Conservation (phyloP, 2,329 filamentous ascomycete species). For the Colletotrichum ledebouriae region DNA sequence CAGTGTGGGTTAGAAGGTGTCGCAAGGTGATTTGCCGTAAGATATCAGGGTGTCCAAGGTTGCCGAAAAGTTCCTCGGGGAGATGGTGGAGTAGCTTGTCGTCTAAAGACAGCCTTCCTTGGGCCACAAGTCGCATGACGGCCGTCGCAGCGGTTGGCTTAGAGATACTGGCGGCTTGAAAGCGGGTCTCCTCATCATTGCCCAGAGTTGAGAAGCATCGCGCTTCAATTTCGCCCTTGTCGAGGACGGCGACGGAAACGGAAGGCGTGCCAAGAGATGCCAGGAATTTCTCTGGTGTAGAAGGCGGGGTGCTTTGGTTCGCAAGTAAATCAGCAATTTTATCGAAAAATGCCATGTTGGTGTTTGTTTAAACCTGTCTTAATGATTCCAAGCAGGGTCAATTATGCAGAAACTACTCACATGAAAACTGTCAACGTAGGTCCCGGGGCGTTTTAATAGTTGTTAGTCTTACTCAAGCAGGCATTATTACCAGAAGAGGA, state of each 20-base stretch:
- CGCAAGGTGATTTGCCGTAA: constrained; percentile 17
- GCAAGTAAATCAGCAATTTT: constrained; percentile 17
- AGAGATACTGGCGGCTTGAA: constrained; percentile 34
- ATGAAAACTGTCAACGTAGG: too few relatives aligned
- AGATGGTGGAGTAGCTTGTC: constrained; percentile 22
- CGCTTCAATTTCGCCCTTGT: constrained; percentile 18
- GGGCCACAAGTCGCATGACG: constrained; percentile 26
- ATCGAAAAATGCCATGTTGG: constrained; percentile 23
- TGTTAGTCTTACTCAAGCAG: too few relatives aligned
- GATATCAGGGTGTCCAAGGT: background rate
- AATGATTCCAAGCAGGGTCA: too few relatives aligned
- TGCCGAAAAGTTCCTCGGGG: constrained; percentile 18
- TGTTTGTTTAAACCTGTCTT: background rate
- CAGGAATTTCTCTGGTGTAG: constrained; percentile 1
- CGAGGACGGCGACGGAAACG: constrained; percentile 29
- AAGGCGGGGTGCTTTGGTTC: background rate
- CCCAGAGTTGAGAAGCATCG: constrained; percentile 30
- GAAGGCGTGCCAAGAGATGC: constrained; percentile 17
- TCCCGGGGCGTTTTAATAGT: too few relatives aligned
- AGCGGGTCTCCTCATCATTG: constrained; percentile 12
- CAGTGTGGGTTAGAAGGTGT: constrained; percentile 25
- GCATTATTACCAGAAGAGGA: too few relatives aligned
- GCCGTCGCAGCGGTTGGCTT: constrained; percentile 27
- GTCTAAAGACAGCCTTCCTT: constrained; percentile 16
- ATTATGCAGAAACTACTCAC: too few relatives aligned